Conservation (phyloP, 768 basidiomycete genomes). For the Coprinopsis strossmayeri region DNA sequence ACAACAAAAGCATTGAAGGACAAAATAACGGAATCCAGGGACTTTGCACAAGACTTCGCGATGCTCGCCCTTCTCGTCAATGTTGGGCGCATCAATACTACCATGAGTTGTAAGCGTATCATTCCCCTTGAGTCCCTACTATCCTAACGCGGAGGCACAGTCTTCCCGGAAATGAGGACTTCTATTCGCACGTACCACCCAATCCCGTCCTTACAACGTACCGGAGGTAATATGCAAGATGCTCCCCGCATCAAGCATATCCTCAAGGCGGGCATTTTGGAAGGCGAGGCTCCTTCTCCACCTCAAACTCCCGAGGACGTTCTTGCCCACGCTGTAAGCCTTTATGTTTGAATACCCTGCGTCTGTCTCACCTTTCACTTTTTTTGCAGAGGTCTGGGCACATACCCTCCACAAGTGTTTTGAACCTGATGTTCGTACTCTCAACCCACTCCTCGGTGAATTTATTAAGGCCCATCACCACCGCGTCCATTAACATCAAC, state of each 20-base stretch:
- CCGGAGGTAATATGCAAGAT: conserved; percentile 67
- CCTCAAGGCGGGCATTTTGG: conserved; percentile 51
- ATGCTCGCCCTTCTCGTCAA: conserved; percentile 72
- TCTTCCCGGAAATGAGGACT: conserved; percentile 79
- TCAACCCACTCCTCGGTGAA: conserved; percentile 47
- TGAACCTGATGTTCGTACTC: conserved; percentile 66
- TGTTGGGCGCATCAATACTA: conserved; percentile 76
- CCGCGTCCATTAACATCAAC: conserved; percentile 6
- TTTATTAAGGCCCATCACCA: background rate
- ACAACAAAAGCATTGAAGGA: conserved; percentile 66
- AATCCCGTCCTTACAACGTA: conserved; percentile 63
- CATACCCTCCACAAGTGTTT: conserved; percentile 63
- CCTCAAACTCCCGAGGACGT: conserved; percentile 56
- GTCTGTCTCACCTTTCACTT: conserved; percentile 9
- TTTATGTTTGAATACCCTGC: conserved; percentile 7
- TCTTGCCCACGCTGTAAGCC: conserved; percentile 44
- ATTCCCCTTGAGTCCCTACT: conserved; percentile 2
- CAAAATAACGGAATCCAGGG: conserved; percentile 55
- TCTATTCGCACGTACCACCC: conserved; percentile 74
- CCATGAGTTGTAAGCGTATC: conserved; percentile 64
- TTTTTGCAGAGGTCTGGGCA: conserved; percentile 34
- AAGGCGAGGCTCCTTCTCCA: conserved; percentile 36
- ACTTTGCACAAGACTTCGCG: conserved; percentile 63
- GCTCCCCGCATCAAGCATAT: conserved; percentile 75
- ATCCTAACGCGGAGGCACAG: conserved; percentile 24